These are phyloP conservation scores for Jatropha multifida DNA, from an alignment of 441 rosid species.

Conservation along the genomic window DNA sequence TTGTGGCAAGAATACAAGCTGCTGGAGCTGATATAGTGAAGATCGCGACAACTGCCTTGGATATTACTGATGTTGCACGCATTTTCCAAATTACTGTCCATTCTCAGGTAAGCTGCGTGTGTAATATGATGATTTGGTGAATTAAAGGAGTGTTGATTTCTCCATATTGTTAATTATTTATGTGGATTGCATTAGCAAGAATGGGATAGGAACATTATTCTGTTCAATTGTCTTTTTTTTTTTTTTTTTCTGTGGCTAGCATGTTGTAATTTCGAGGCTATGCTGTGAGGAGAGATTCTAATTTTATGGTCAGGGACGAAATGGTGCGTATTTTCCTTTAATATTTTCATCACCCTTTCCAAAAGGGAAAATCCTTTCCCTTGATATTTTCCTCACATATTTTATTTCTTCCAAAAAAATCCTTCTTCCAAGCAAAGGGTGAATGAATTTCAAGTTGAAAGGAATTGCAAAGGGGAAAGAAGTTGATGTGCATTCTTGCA, in stretches of 20 bases:
- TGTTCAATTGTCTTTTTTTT: too few relatives aligned
- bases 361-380: too few relatives aligned
- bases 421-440: too few relatives aligned
- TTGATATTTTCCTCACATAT: too few relatives aligned
- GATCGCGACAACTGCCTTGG: constrained; percentile 84
- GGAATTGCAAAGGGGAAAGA: background rate
- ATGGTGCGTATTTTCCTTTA: too few relatives aligned
- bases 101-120: constrained; percentile 69
- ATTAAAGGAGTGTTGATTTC: background rate
- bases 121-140: constrained; percentile 11
- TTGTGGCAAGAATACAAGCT: constrained; percentile 70
- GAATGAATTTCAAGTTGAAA: background rate
- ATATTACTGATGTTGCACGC: constrained; percentile 82
- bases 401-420: too few relatives aligned
- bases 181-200: background rate
- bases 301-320: too few relatives aligned
- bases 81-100: constrained; percentile 80
- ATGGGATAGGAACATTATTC: background rate
- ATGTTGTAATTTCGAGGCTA: background rate
- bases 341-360: too few relatives aligned
- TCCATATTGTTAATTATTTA: background rate
- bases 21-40: constrained; percentile 93
- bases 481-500: background rate
- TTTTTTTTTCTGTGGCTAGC: background rate
- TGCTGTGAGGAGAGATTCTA: too few relatives aligned